Base-by-base conservation (phyloP, 2,329 filamentous ascomycete species). In the Cytospora chrysosperma region DNA sequence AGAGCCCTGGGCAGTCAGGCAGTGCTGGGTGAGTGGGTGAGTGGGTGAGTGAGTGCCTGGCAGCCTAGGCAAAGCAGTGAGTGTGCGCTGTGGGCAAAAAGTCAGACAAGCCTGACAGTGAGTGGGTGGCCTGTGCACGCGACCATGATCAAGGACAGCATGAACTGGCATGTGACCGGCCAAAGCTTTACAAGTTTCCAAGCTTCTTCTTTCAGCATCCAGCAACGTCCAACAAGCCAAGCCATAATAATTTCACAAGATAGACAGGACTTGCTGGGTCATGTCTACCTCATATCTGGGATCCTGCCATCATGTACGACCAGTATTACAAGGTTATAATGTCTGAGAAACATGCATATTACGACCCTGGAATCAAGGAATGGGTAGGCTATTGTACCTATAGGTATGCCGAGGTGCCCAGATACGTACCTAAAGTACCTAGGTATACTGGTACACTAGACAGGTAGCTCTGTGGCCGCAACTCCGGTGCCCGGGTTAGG, bases 101-200 rank as follows among this genome's bases (percentile, higher is more conserved):
- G n/a, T n/a, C n/a, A n/a, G n/a, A n/a, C n/a, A n/a, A n/a, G n/a
- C n/a, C n/a, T n/a, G n/a, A n/a, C n/a, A n/a, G n/a, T n/a, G 37
- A 19, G 37, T 40, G 9, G 28, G 17, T 59, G 63, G 63, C 63
- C 55, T 62, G 63, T 65, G 63, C 63, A 65, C 63, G 43, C 59
- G 59, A 63, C 56, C 54, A 59, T 27, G 15, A 19, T 9, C 24
- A 30, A 49, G n/a, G 32, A 56, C 47, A 40, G 27, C n/a, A 27
- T 3, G 17, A 15, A 32, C 55, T 47, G 47, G 52, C 62, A 64
- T 64, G 62, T 64, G 62, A 64, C 61, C 24, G 61, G 47, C 50
- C 50, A 54, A 26, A 53, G 50, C n/a, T n/a, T n/a, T n/a, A n/a
- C n/a, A n/a, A n/a, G n/a, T n/a, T n/a, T n/a, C n/a, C n/a, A n/a